Percentiles rank a stretch among this genome's conserved stretches.
These are phyloP conservation scores for Cicer judaicum DNA, from an alignment of 306 rosid genomes.

Conservation along the genomic window DNA sequence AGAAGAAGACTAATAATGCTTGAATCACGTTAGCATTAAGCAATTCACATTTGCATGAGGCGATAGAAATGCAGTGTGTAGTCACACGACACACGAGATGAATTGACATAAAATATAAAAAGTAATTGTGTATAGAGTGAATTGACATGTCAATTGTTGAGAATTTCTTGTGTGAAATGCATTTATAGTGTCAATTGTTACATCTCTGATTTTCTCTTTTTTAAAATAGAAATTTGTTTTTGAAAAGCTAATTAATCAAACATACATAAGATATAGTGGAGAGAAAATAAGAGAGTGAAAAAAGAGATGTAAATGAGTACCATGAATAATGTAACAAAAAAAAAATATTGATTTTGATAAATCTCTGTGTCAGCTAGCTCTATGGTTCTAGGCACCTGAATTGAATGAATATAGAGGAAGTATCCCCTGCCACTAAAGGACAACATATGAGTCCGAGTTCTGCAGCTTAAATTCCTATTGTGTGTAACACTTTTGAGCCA, in stretches of 20 bases:
- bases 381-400: slow-evolving; percentile 42
- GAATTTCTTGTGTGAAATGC: background rate
- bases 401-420: slow-evolving; percentile 36
- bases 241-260: no score
- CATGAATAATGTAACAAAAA: background rate
- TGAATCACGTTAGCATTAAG: background rate
- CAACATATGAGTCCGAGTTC: slow-evolving; percentile 34
- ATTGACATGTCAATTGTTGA: background rate
- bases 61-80: no score
- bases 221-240: no score
- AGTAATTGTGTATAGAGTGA: background rate
- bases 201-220: no score
- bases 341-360: background rate
- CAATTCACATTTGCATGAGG: background rate
- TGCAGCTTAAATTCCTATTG: slow-evolving; percentile 45
- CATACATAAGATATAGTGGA: no score
- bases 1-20: background rate
- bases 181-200: background rate
- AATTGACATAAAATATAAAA: background rate
- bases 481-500: slow-evolving; percentile 37
- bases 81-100: background rate
- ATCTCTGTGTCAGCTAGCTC: background rate
- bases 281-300: no score
- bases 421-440: slow-evolving; percentile 45
- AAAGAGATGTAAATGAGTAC: background rate